These are phyloP conservation scores for Delonix regia DNA, from an alignment of 306 rosid species.

Conservation along the genomic window DNA sequence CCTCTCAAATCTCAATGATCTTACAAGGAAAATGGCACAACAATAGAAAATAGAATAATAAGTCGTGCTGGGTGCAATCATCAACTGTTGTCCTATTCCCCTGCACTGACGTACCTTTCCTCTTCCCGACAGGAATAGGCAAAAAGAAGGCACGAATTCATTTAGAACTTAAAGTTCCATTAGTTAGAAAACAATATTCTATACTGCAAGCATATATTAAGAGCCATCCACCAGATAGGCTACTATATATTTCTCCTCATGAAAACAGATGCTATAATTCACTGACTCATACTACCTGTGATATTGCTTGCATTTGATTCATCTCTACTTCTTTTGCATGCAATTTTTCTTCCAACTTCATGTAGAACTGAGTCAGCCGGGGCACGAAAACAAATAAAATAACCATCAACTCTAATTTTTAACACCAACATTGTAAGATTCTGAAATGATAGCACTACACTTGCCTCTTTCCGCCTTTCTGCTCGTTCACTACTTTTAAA, in stretches of 20 bases:
- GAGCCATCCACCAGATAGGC: conserved; percentile 3
- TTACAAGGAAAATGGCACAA: neutral
- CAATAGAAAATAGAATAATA: neutral
- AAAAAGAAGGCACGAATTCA: neutral
- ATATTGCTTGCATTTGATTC: conserved; percentile 59
- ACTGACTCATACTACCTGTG: conserved; percentile 46
- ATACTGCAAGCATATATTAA: neutral
- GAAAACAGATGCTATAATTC: conserved; percentile 6
- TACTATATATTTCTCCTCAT: conserved; percentile 1
- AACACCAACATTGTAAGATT: conserved; percentile 9
- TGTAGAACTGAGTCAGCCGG: conserved; percentile 49
- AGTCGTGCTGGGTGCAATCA: neutral
- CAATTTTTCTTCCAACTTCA: conserved; percentile 63
- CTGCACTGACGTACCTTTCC: neutral
- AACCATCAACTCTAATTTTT: conserved; percentile 22
- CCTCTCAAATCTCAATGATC: neutral
- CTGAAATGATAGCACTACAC: conserved; percentile 24
- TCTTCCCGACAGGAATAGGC: neutral
- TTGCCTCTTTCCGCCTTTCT: conserved; percentile 79
- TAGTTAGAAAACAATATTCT: conserved; percentile 5
- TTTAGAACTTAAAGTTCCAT: neutral
- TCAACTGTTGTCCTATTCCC: neutral
- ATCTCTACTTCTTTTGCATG: conserved; percentile 63
- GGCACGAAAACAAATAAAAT: conserved; percentile 33
- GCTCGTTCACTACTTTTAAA: conserved; percentile 59